Base-by-base conservation (phyloP, 2,329 filamentous ascomycete genomes). In the Neofusicoccum ribis region DNA sequence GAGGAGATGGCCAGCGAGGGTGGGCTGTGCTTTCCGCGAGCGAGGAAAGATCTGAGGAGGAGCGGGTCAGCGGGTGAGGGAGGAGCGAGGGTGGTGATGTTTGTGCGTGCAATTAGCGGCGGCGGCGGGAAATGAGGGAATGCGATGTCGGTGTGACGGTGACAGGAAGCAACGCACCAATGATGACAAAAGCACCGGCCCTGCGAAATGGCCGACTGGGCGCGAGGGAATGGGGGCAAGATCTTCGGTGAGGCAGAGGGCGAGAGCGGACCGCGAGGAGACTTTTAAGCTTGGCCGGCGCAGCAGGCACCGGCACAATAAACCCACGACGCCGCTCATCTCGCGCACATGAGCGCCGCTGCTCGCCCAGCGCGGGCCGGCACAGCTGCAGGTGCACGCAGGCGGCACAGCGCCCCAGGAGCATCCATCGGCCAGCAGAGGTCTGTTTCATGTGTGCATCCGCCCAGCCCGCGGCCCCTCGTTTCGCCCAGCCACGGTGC, bases 111-210 rank as follows among this genome's bases (percentile, higher is more conserved):
- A 58, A 58, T 47, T 44, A 34, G 39, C 52, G 54, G 54, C 23
- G 39, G 15, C 41, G 41, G 31, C 43, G 50, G 50, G 56, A 60
- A 60, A 60, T 60, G 56, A 60, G 56, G 56, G 56, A 60, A 60
- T 60, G 56, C 56, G 43, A 60, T 47, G 56, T 39, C 43, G 56
- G 56, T 60, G 56, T 47, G 43, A 60, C 43, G 41, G 43, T 43
- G 8, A 23, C 56, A 23, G 41, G 6, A 54, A 34, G 47, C 47
- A 50, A 59, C 56, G 56, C 43, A 60, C 56, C 56, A 60, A 49
- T 60, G 3, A 37, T 5, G 39, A 2, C 23, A 46, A 23, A 23
- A 20, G 51, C 51, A 27, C 51, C 11, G 27, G 27, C 5, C 1
- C 17, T 46, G 39, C 6, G 41, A 6, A 47, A 23, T 15, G 41